Conservation (phyloP, 2,329 filamentous ascomycete genomes). For the Aureobasidium sp. region DNA sequence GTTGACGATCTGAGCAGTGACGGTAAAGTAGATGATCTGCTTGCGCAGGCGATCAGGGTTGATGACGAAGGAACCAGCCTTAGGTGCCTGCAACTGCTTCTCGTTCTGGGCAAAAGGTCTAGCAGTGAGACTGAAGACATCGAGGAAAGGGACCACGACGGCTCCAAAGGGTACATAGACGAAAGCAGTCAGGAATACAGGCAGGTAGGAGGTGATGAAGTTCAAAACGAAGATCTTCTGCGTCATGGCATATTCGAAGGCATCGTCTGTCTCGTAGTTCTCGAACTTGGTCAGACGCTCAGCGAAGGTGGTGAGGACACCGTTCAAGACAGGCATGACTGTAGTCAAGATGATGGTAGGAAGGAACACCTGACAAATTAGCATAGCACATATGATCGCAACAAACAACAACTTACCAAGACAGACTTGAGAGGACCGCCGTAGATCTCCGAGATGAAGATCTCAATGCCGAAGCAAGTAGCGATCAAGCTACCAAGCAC, state of each 20-base stretch:
- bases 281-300: conserved; percentile 71
- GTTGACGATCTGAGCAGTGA: conserved; percentile 86
- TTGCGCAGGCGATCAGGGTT: conserved; percentile 75
- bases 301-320: conserved; percentile 67
- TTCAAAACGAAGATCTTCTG: conserved; percentile 94
- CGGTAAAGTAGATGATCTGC: conserved; percentile 92
- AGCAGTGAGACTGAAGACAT: conserved; percentile 68
- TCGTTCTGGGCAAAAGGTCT: conserved; percentile 67
- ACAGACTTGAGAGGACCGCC: conserved; percentile 78
- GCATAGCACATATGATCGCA: conserved; percentile 26
- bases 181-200: conserved; percentile 86
- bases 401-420: conserved; percentile 48
- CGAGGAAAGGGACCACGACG: conserved; percentile 73
- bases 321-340: conserved; percentile 68
- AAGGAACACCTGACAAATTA: conserved; percentile 55
- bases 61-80: conserved; percentile 60
- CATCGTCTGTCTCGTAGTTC: conserved; percentile 84
- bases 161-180: conserved; percentile 89
- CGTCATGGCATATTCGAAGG: conserved; percentile 74
- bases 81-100: conserved; percentile 50
- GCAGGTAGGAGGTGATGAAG: conserved; percentile 91
- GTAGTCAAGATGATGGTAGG: conserved; percentile 82
- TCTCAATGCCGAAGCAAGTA: conserved; percentile 82
- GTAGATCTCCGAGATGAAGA: conserved; percentile 94
- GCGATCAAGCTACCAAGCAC: conserved; percentile 76